Percentiles rank a stretch among this genome's conserved stretches.
Conservation (phyloP, 2,329 filamentous ascomycete species). For the Diaporthe velutina region DNA sequence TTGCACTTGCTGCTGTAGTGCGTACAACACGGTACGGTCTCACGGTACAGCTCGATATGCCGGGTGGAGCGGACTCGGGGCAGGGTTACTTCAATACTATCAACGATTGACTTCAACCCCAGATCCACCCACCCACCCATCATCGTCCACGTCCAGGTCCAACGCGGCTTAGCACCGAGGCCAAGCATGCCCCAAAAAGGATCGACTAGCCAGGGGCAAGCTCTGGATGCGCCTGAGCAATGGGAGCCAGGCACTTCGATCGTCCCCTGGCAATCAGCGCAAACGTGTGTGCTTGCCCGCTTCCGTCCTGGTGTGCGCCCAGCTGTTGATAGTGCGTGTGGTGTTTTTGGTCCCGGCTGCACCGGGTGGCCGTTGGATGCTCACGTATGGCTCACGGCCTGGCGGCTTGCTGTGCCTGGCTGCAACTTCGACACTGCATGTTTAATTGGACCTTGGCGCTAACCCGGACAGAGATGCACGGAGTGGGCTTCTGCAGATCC, state of each 20-base stretch:
- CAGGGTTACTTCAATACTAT: slow-evolving; percentile 23
- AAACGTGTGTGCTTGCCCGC: slow-evolving; percentile 13
- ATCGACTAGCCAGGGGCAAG: slow-evolving; percentile 32
- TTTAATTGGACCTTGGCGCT: slow-evolving; percentile 30
- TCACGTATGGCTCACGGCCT: slow-evolving; percentile 23
- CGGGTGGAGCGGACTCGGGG: slow-evolving; percentile 10
- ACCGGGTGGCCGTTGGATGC: neutral
- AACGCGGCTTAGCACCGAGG: slow-evolving; percentile 4
- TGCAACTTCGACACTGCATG: slow-evolving; percentile 26
- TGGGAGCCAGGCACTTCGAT: neutral
- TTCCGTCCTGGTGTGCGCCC: slow-evolving; percentile 21
- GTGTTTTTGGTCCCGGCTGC: slow-evolving; percentile 1
- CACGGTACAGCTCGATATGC: slow-evolving; percentile 23
- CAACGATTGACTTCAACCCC: slow-evolving; percentile 28
- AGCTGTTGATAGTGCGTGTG: slow-evolving; percentile 24
- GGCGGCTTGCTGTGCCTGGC: slow-evolving; percentile 2
- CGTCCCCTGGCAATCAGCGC: slow-evolving; percentile 16
- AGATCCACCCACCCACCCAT: slow-evolving; percentile 22
- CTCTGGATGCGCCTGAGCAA: slow-evolving; percentile 15
- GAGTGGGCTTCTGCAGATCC: slow-evolving; percentile 26
- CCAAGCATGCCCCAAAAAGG: slow-evolving; percentile 13
- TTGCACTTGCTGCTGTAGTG: slow-evolving; percentile 2
- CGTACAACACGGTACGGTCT: neutral
- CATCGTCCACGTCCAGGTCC: slow-evolving; percentile 1
- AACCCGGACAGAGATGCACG: neutral